Evolutionary conservation across 352 stramenopile species (phyloP), one percentile per base, ranked within the genome.

Genomic region (Pythium aristosporum): DNA sequence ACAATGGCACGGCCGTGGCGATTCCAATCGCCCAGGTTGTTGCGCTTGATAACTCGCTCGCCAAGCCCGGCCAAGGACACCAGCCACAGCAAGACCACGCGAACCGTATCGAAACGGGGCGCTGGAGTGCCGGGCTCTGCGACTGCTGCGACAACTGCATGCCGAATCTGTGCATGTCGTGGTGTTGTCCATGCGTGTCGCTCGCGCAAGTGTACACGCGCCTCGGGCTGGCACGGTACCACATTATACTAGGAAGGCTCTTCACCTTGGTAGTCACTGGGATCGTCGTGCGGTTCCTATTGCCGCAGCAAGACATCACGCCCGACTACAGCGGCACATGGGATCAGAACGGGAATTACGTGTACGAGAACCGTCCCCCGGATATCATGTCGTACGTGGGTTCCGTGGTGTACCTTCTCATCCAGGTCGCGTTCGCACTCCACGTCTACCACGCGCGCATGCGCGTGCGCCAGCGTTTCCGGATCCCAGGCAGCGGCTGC

Each of bases 161-260:
- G 10, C 71, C 68, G 16, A 77, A 77, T 53, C 51, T 42, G 18
- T 52, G 65, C 48, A 75, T 80, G 73, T 23, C 66, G 23, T 77
- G 61, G 46, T 67, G 34, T 43, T 80, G 73, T 51, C 69, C 69
- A 9, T 77, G 69, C 42, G 61, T 80, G 3, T 64, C 69, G 9
- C 60, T 72, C 15, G 58, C 65, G 2, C 65, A 71, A 50, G 65
- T 71, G 47, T 60, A 60, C 50, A 34, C 67, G 28, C 57, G 71
- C 6, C 16, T 75, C n/a, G 71, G 63, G 13, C 2, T 74, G 10
- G 30, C 34, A 28, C 13, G 28, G 30, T 72, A 68, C 49, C 9
- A 7, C 5, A 30, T 36, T 9, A 65, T 61, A 25, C 34, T 60
- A 13, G 10, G 50, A 6, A 54, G 42, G n/a, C 37, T 73, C 6